Conservation (phyloP, 352 stramenopile genomes). For the Thraustotheca clavata region DNA sequence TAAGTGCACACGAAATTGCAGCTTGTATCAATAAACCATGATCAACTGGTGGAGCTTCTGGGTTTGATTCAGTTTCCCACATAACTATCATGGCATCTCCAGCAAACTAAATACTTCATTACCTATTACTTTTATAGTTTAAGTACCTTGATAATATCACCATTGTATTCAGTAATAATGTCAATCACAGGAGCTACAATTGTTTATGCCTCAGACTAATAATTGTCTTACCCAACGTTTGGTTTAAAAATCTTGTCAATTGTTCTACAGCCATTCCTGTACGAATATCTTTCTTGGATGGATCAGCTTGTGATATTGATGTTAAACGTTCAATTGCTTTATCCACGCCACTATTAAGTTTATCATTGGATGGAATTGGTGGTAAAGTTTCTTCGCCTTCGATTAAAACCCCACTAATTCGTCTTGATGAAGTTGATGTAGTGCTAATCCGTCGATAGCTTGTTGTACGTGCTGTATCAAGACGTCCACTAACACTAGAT, state of each 20-base stretch:
- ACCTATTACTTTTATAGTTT: not conserved
- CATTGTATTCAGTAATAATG: slow-evolving; percentile 58
- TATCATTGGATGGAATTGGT: not conserved
- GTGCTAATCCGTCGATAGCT: slow-evolving; percentile 14
- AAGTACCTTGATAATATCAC: slow-evolving; percentile 69
- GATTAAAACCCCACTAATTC: no score
- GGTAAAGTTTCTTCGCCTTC: not conserved
- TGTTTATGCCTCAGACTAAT: not conserved
- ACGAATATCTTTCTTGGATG: not conserved
- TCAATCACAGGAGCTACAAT: slow-evolving; percentile 55
- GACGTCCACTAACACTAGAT: not conserved
- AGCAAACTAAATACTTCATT: slow-evolving; percentile 32
- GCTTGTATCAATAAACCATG: slow-evolving; percentile 46
- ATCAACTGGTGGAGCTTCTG: slow-evolving; percentile 23
- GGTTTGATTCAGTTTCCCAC: slow-evolving; percentile 60
- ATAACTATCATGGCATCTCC: slow-evolving; percentile 72
- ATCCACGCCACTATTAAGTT: not conserved
- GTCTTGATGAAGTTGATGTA: no score
- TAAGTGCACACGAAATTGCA: slow-evolving; percentile 45
- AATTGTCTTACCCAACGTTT: slow-evolving; percentile 34
- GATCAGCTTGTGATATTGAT: not conserved
- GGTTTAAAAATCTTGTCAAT: slow-evolving; percentile 66
- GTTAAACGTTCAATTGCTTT: not conserved
- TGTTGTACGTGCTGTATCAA: not conserved
- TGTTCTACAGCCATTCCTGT: slow-evolving; percentile 56